phyloP scores from a whole-genome alignment of 352 stramenopile species.

The Thalassiosira livingstoniorum region DNA sequence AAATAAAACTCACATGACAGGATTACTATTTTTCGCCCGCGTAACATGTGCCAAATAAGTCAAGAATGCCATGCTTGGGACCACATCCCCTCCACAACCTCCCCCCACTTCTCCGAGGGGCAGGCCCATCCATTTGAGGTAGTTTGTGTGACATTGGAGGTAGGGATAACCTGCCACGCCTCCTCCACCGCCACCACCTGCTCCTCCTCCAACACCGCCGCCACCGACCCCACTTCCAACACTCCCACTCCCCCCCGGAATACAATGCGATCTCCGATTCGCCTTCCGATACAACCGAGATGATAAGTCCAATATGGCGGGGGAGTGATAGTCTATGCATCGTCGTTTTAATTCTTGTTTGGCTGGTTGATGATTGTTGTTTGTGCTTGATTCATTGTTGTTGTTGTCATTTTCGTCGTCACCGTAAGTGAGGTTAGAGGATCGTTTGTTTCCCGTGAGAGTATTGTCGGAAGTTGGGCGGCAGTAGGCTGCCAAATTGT shows the following conservation, averaged over 20 bases:
- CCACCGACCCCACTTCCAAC: too few species aligned
- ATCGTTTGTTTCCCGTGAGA: not conserved
- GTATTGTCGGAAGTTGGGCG: conserved; percentile 9
- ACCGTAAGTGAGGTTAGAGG: conserved; percentile 7
- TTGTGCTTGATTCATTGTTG: conserved; percentile 4
- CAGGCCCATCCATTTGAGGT: conserved; percentile 71
- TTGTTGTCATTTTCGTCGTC: conserved; percentile 10
- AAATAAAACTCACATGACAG: conserved; percentile 66
- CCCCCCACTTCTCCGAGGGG: conserved; percentile 66
- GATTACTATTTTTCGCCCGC: conserved; percentile 81
- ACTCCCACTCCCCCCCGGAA: conserved; percentile 32
- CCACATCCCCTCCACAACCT: conserved; percentile 39
- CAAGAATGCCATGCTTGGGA: conserved; percentile 61
- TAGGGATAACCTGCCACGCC: too few species aligned
- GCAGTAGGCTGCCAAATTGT: conserved; percentile 34
- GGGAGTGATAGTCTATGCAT: conserved; percentile 82
- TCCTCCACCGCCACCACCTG: too few species aligned
- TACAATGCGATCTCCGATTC: conserved; percentile 56
- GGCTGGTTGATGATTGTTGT: conserved; percentile 51
- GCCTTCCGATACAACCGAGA: conserved; percentile 75
- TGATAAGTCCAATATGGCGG: conserved; percentile 74
- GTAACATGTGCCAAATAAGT: conserved; percentile 83
- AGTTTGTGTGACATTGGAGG: conserved; percentile 77
- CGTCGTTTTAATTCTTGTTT: conserved; percentile 84
- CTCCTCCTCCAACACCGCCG: too few species aligned